These are phyloP conservation scores for Ogataea polymorpha DNA, from an alignment of 805 yeast species.

Conservation along the genomic window DNA sequence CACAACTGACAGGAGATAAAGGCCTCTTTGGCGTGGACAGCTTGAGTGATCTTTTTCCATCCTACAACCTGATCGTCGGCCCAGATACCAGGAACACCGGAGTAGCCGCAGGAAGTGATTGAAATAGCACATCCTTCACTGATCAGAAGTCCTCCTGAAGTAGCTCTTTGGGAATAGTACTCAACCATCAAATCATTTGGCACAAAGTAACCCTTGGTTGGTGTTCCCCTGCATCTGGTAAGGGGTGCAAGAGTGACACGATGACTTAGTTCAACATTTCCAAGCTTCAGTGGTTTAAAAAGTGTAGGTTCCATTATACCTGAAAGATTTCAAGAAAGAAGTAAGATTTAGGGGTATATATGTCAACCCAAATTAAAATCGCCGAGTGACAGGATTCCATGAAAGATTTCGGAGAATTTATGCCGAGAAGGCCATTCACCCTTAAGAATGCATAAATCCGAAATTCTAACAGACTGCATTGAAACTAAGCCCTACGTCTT, in stretches of 20 bases:
- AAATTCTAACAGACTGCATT: too few relatives aligned
- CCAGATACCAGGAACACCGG: constrained; percentile 48
- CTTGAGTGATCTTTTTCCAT: constrained; percentile 46
- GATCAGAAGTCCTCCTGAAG: constrained; percentile 56
- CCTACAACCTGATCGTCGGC: constrained; percentile 41
- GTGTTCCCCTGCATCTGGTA: constrained; percentile 40
- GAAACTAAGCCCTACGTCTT: too few relatives aligned
- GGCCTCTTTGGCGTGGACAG: constrained; percentile 47
- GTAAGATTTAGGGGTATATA: background rate
- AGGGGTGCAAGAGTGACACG: constrained; percentile 47
- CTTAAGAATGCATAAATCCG: too few relatives aligned
- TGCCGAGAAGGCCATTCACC: too few relatives aligned
- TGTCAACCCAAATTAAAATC: background rate
- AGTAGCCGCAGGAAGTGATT: constrained; percentile 38
- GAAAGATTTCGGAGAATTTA: too few relatives aligned
- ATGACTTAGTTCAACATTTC: constrained; percentile 34
- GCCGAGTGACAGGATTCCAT: background rate
- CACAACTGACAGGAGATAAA: constrained; percentile 47
- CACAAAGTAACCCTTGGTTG: constrained; percentile 23
- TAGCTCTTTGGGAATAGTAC: constrained; percentile 55
- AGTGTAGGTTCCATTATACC: background rate
- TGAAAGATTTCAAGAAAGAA: too few relatives aligned
- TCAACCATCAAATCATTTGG: constrained; percentile 44
- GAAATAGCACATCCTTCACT: constrained; percentile 55
- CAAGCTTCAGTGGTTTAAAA: constrained; percentile 37